A percentile compares a stretch with the other conserved stretches of the same genome.
Evolutionary conservation across 768 basidiomycete species (phyloP).

Genomic region (Xanthoconium stramineum): DNA sequence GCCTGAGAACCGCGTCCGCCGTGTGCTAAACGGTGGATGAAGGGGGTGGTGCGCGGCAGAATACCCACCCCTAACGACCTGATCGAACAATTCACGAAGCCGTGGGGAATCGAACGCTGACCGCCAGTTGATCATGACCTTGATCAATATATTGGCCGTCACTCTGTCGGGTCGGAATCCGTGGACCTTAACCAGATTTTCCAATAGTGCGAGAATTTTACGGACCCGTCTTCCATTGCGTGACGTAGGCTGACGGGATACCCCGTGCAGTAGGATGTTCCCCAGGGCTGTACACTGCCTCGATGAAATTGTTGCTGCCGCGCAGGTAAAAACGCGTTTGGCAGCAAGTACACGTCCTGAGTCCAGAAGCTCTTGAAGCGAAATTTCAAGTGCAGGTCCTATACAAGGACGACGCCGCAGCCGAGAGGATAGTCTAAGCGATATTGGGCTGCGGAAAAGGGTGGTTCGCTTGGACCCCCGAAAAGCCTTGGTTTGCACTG

Average conservation of each 20-base stretch:
- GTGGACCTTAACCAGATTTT: constrained; percentile 40
- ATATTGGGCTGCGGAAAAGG: constrained; percentile 4
- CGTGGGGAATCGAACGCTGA: constrained; percentile 38
- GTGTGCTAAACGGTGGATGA: constrained; percentile 47
- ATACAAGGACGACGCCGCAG: constrained; percentile 4
- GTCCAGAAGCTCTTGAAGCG: constrained; percentile 25
- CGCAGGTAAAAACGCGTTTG: constrained; percentile 37
- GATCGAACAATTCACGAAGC: constrained; percentile 61
- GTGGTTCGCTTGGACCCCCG: neutral
- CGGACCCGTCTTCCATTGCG: constrained; percentile 47
- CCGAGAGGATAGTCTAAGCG: constrained; percentile 18
- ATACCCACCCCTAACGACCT: constrained; percentile 58
- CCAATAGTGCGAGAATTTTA: constrained; percentile 37
- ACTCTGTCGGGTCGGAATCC: constrained; percentile 62
- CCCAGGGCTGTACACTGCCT: constrained; percentile 44
- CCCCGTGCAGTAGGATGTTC: constrained; percentile 55
- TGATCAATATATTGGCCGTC: constrained; percentile 68
- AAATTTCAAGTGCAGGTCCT: constrained; percentile 12
- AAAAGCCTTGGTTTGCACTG: constrained; percentile 9
- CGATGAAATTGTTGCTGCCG: constrained; percentile 27
- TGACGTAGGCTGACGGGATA: constrained; percentile 30
- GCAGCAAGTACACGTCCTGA: constrained; percentile 43
- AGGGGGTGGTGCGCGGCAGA: constrained; percentile 34
- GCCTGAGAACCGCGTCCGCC: constrained; percentile 5
- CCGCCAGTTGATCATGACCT: constrained; percentile 54